Evolutionary conservation across 2,329 filamentous ascomycete genomes (phyloP).

Genomic region (Biscogniauxia mediterranea): DNA sequence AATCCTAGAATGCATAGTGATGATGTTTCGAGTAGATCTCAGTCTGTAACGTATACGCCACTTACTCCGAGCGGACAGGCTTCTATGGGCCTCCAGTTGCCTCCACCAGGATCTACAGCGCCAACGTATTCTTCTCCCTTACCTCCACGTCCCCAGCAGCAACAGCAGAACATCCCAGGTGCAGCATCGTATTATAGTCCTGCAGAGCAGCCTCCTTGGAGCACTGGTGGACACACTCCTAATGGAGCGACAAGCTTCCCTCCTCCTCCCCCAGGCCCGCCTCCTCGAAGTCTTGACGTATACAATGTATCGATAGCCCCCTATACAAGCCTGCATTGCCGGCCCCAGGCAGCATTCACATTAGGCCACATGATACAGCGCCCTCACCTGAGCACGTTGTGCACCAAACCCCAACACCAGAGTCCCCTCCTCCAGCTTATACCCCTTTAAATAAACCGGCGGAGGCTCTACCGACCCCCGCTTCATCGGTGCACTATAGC

Average conservation of each 20-base stretch:
- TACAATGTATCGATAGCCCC: neutral
- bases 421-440: slow-evolving; percentile 9
- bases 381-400: neutral
- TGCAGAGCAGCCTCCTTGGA: neutral
- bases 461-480: neutral
- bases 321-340: slow-evolving; percentile 5
- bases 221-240: slow-evolving; percentile 3
- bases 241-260: slow-evolving; percentile 7
- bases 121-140: neutral
- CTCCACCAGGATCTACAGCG: slow-evolving; percentile 8
- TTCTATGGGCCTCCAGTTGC: slow-evolving; percentile 12
- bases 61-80: slow-evolving; percentile 7
- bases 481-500: neutral
- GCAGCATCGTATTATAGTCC: neutral
- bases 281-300: slow-evolving; percentile 6
- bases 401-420: neutral
- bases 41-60: slow-evolving; percentile 2
- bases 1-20: neutral
- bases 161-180: neutral
- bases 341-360: neutral
- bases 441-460: slow-evolving; percentile 1
- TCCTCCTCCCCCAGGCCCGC: slow-evolving; percentile 15
- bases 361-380: neutral
- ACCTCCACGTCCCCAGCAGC: neutral
- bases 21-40: neutral